Evolutionary conservation across 306 rosid species (phyloP), one percentile per base, ranked within the genome.

Genomic region (Trifolium subterraneum): DNA sequence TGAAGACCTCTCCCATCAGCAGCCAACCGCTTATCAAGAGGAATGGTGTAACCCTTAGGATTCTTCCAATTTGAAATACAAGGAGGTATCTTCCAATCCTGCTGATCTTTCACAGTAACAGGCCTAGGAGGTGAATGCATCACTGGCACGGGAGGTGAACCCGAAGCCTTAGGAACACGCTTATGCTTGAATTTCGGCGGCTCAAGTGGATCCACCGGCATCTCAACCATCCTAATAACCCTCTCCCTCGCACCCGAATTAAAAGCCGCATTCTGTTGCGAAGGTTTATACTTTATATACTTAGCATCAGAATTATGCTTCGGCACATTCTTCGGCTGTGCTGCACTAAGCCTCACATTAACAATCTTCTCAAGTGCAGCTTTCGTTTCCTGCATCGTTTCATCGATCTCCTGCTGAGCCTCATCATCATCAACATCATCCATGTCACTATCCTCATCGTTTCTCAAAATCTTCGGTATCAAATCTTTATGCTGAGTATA

Each of bases 51-150:
- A 79, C 98, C 96, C 84, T 93, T 93, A 0, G 96, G 97, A 70
- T 93, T 93, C 94, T 93, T 89, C 98, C 97, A 93, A 81, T 87
- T 89, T 11, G 97, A 93, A 55, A 93, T 91, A 64, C 96, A 91
- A 16, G 96, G 98, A 0, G 97, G 98, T 33, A 91, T 91, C 78
- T 93, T 91, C 98, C 97, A 93, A 69, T 93, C 98, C 64, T 89
- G 94, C 80, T 89, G 96, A 68, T 93, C 98, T 76, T 91, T 93
- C 73, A 91, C 91, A 1, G 96, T 91, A 80, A 91, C 94, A 9
- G 94, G 97, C 59, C 97, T 80, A 0, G 97, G 98, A 50, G 96
- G 97, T 4, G 97, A 93, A 74, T 89, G 98, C 96, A 93, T 87
- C 36, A 91, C 91, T 0, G 96, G 98, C 42, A 93, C 92, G 6